Base-by-base conservation (phyloP, 306 rosid species). In the Fagus crenata region DNA sequence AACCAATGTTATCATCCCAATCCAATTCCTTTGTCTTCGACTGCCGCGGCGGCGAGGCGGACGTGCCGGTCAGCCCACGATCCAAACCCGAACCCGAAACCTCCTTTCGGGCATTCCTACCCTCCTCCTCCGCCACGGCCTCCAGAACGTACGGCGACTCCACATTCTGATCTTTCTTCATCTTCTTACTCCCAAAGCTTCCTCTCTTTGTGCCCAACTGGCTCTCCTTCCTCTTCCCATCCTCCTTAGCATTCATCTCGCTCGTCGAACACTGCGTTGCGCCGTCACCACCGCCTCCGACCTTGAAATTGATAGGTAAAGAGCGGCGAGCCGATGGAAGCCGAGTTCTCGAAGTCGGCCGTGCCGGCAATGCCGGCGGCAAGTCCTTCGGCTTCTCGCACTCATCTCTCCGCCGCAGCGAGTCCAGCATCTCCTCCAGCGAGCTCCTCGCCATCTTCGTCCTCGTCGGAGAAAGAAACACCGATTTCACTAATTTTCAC, bases 351-450 rank as follows among this genome's bases (percentile, higher is more conserved):
- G 97, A 91, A 43, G 82, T 77, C 1, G 99, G 99, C 75, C 99
- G 85, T 36, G 96, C 71, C 40, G 99, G 99, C 90, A 96, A 91
- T 81, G 94, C 99, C 61, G 99, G 99, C 3, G 99, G 99, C 78
- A 84, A 70, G 85, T 91, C 97, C 87, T 84, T 91, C 0, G 97
- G 96, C 86, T 77, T 89, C 78, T 89, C 96, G 32, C 75, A 88
- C 69, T 85, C 97, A 53, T 90, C 97, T 68, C 84, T 87, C 77
- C 86, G 87, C 73, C 93, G 92, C 53, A 96, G 96, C 28, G 98
- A 89, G 64, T 93, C 99, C 51, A 96, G 87, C 99, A 96, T 96
- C 85, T 91, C 98, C 81, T 96, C 99, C 39, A 96, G 82, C 51
- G 99, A 96, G 82, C 99, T 96, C 83, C 94, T 89, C 68, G 86